These are phyloP conservation scores for Pulveroboletus sp. DNA, from an alignment of 768 basidiomycete species.

Conservation along the genomic window DNA sequence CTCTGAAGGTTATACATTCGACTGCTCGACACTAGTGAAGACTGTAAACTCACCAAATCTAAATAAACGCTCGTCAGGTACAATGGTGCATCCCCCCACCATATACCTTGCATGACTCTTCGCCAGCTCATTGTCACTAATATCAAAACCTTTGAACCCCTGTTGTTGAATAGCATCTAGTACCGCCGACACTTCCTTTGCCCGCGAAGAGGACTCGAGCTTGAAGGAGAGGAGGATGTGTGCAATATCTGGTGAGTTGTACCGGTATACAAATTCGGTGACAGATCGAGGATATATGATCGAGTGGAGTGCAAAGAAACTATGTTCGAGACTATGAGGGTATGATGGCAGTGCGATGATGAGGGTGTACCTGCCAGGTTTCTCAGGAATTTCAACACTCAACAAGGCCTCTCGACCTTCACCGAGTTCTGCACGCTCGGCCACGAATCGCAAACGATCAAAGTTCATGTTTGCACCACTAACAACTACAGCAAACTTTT, in stretches of 20 bases:
- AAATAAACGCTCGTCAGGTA: slow-evolving; percentile 83
- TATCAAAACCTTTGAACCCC: slow-evolving; percentile 82
- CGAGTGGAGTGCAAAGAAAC: slow-evolving; percentile 84
- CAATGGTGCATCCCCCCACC: slow-evolving; percentile 78
- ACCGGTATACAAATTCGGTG: slow-evolving; percentile 95
- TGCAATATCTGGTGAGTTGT: slow-evolving; percentile 66
- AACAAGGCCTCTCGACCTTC: slow-evolving; percentile 92
- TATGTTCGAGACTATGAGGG: slow-evolving; percentile 28
- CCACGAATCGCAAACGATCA: slow-evolving; percentile 92
- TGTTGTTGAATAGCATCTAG: slow-evolving; percentile 54
- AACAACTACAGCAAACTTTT: slow-evolving; percentile 86
- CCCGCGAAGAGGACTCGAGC: slow-evolving; percentile 51
- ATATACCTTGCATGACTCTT: slow-evolving; percentile 94
- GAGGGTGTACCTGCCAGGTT: slow-evolving; percentile 71
- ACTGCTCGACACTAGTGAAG: slow-evolving; percentile 1
- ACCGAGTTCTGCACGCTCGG: slow-evolving; percentile 95
- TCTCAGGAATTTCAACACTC: slow-evolving; percentile 92
- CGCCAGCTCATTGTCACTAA: slow-evolving; percentile 92
- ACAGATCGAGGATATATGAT: slow-evolving; percentile 87
- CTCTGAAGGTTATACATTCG: slow-evolving; percentile 44
- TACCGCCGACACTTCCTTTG: slow-evolving; percentile 60
- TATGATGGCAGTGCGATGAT: background rate
- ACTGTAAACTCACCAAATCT: slow-evolving; percentile 70
- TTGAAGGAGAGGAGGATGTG: slow-evolving; percentile 91
- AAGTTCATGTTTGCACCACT: slow-evolving; percentile 99